These are phyloP conservation scores for Pseudodiploospora longispora DNA, from an alignment of 2,329 filamentous ascomycete genomes.

Conservation along the genomic window DNA sequence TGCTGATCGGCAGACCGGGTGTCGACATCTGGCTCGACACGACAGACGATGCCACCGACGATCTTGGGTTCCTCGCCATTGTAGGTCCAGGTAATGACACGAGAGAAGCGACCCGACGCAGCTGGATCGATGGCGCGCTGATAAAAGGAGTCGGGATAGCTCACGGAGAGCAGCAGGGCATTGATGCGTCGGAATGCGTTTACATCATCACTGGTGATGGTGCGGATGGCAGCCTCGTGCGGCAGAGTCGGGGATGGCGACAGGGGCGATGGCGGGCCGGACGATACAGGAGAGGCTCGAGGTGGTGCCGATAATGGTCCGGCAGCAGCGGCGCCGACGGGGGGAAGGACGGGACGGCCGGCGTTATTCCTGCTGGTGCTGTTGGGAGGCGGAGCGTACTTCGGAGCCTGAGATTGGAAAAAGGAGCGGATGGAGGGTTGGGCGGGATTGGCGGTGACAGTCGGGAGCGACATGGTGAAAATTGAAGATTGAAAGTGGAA, in stretches of 20 bases:
- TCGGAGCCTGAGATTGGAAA: slow-evolving; percentile 42
- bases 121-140: slow-evolving; percentile 41
- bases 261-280: slow-evolving; percentile 13
- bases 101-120: slow-evolving; percentile 46
- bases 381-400: slow-evolving; percentile 27
- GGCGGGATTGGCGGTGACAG: slow-evolving; percentile 23
- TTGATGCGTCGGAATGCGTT: slow-evolving; percentile 56
- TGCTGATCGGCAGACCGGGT: slow-evolving; percentile 6
- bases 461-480: slow-evolving; percentile 32
- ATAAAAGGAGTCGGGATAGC: slow-evolving; percentile 59
- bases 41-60: slow-evolving; percentile 54
- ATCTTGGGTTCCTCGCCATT: slow-evolving; percentile 37
- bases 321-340: slow-evolving; percentile 15
- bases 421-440: slow-evolving; percentile 57
- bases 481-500: background rate
- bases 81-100: slow-evolving; percentile 51
- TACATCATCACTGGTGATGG: slow-evolving; percentile 43
- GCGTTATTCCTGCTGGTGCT: slow-evolving; percentile 13
- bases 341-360: slow-evolving; percentile 19
- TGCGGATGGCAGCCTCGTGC: slow-evolving; percentile 44
- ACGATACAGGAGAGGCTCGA: too few species aligned
- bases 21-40: slow-evolving; percentile 39
- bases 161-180: slow-evolving; percentile 54
- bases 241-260: slow-evolving; percentile 28
- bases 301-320: slow-evolving; percentile 13